Conservation (phyloP, 345 rosid species). For the Toxicodendron radicans region DNA sequence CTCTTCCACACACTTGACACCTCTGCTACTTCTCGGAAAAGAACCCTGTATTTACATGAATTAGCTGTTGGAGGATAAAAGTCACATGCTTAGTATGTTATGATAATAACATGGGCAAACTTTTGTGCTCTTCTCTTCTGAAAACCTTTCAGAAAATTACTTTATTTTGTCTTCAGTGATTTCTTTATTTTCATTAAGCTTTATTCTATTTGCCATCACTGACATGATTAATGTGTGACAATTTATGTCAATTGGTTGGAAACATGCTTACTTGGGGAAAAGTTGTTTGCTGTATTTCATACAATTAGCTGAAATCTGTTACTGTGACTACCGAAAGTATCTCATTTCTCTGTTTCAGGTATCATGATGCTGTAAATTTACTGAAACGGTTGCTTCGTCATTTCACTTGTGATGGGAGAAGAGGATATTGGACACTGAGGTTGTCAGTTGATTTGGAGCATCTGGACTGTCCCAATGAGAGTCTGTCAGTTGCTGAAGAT, state of each 20-base stretch:
- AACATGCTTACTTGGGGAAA: neutral
- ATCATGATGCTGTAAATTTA: constrained; percentile 54
- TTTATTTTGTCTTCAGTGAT: neutral
- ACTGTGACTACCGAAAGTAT: constrained; percentile 9
- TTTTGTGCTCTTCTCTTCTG: neutral
- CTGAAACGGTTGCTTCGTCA: constrained; percentile 59
- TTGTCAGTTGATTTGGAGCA: constrained; percentile 89
- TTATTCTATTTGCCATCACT: neutral
- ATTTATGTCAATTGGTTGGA: neutral
- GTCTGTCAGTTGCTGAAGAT: constrained; percentile 77
- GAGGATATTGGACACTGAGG: constrained; percentile 92
- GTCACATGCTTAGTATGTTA: neutral
- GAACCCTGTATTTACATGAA: neutral
- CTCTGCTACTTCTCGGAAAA: neutral
- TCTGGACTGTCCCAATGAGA: constrained; percentile 63
- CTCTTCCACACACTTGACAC: neutral
- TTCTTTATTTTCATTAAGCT: neutral
- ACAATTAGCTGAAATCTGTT: neutral
- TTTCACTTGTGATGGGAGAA: constrained; percentile 71
- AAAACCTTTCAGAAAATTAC: neutral
- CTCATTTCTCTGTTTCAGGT: constrained; percentile 47
- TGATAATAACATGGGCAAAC: neutral
- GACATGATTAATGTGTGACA: constrained; percentile 1
- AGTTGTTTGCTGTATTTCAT: neutral
- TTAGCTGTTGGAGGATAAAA: neutral